A percentile compares a stretch with the other conserved stretches of the same genome.
phyloP scores from a whole-genome alignment of 169 alveolate genomes.

The Cyclospora cayetanensis region DNA sequence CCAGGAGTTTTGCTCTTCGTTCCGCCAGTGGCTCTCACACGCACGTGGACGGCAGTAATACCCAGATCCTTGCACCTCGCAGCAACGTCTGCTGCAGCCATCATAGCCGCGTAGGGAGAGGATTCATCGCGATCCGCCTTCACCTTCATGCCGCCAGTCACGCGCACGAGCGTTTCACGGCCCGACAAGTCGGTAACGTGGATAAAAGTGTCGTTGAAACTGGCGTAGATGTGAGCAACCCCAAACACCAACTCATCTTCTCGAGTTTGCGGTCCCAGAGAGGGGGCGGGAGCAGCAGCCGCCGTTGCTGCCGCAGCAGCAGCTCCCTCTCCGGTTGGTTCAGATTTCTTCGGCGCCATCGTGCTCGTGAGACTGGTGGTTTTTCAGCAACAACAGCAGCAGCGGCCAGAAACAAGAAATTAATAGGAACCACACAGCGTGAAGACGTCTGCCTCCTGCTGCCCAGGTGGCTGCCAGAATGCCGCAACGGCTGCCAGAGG shows the following conservation, averaged over 20 bases:
- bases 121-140: constrained; percentile 99
- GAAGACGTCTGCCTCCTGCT: not conserved
- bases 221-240: constrained; percentile 99
- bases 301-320: constrained; percentile 75
- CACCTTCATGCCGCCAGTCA: constrained; percentile 99
- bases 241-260: constrained; percentile 97
- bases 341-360: constrained; percentile 10
- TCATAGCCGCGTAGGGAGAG: constrained; percentile 99
- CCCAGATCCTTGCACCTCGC: constrained; percentile 97
- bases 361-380: not conserved
- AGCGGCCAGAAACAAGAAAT: not conserved
- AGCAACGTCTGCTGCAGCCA: constrained; percentile 99
- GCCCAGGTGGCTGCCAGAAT: not conserved
- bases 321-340: constrained; percentile 50
- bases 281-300: constrained; percentile 42
- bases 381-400: not conserved
- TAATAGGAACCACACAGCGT: not conserved
- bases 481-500: not conserved
- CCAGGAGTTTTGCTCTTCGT: constrained; percentile 99
- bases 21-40: constrained; percentile 98
- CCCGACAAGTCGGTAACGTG: constrained; percentile 99
- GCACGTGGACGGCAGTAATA: constrained; percentile 98
- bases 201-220: constrained; percentile 99
- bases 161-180: constrained; percentile 98
- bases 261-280: constrained; percentile 87